Base-by-base conservation (phyloP, 352 stramenopile genomes). In the Aphanomyces stellatus region DNA sequence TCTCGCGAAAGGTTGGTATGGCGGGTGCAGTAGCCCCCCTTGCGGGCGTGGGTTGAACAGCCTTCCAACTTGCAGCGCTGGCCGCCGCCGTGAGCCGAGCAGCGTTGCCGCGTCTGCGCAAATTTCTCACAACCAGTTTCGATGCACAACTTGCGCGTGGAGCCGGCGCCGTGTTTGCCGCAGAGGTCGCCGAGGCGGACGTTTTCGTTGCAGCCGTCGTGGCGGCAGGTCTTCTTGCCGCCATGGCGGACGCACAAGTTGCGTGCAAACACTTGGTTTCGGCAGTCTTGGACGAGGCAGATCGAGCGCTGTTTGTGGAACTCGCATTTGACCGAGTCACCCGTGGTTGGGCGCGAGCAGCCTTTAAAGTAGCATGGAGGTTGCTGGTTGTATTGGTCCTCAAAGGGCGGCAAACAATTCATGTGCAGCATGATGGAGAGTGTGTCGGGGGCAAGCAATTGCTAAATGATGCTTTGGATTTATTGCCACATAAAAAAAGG, bases 161-260 rank as follows among this genome's bases (percentile, higher is more conserved):
- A 46, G 2, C 46, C 25, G 33, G 30, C 59, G 46, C 59, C 59
- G 46, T 65, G 59, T 28, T 65, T 65, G 37, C 42, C 49, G 40
- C 59, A 65, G 46, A 55, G 34, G 46, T 42, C 59, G 30, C 59
- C 30, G 24, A 65, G 24, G 33, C 59, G 59, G 15, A 42, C 59
- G 31, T 65, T 65, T 42, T 53, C 42, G 30, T 42, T 24, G 46
- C 59, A 65, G 41, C 59, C 59, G 15, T 65, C 59, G 24, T 57
- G 42, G 24, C 25, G n/a, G 31, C 59, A 65, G 15, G 40, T 55
- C 46, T 65, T 65, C 30, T 65, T 46, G 28, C 40, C 59, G 31
- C 59, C 59, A 25, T 65, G 59, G n/a, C 59, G 46, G 46, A 53
- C 43, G 24, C 43, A 53, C 15, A n/a, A 27, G 15, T 28, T n/a